phyloP scores from a whole-genome alignment of 495 filamentous ascomycete species.

The Penicillium angulare region DNA sequence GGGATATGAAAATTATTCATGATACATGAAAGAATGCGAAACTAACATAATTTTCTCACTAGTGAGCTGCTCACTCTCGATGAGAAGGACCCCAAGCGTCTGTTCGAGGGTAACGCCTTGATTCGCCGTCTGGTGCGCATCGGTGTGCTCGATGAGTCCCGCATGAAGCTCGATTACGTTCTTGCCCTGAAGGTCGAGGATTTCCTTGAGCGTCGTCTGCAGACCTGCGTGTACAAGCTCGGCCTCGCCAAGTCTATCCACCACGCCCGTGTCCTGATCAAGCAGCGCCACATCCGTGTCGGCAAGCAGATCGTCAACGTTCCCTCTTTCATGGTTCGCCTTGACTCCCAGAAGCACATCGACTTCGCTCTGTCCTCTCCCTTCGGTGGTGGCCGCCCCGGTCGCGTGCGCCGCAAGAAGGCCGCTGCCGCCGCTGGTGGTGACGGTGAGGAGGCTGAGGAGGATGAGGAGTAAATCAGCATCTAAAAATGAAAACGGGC shows the following conservation, averaged over 20 bases:
- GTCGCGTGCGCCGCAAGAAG: slow-evolving; percentile 99
- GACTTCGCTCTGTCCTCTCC: slow-evolving; percentile 97
- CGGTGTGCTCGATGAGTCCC: slow-evolving; percentile 98
- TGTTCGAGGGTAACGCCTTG: slow-evolving; percentile 99
- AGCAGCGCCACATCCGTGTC: slow-evolving; percentile 98
- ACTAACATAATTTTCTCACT: slow-evolving; percentile 21
- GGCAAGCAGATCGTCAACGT: slow-evolving; percentile 99
- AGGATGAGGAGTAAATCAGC: slow-evolving; percentile 74
- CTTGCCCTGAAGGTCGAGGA: slow-evolving; percentile 96
- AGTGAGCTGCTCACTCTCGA: slow-evolving; percentile 99
- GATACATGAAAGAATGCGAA: neutral
- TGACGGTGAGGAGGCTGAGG: slow-evolving; percentile 82
- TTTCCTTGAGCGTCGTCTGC: slow-evolving; percentile 98
- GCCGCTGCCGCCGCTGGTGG: slow-evolving; percentile 89
- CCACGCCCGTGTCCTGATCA: slow-evolving; percentile 98
- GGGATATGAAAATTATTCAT: neutral
- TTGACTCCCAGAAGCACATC: slow-evolving; percentile 99
- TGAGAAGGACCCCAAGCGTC: slow-evolving; percentile 99
- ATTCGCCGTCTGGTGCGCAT: slow-evolving; percentile 99
- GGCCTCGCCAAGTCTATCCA: slow-evolving; percentile 99
- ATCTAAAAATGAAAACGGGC: slow-evolving; percentile 30
- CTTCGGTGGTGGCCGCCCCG: slow-evolving; percentile 94
- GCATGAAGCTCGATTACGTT: slow-evolving; percentile 99
- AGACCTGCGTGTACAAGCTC: slow-evolving; percentile 99
- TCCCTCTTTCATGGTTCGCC: slow-evolving; percentile 96